Conservation (phyloP, 1,284 basidiomycete genomes). For the Vanrija pseudolonga region DNA sequence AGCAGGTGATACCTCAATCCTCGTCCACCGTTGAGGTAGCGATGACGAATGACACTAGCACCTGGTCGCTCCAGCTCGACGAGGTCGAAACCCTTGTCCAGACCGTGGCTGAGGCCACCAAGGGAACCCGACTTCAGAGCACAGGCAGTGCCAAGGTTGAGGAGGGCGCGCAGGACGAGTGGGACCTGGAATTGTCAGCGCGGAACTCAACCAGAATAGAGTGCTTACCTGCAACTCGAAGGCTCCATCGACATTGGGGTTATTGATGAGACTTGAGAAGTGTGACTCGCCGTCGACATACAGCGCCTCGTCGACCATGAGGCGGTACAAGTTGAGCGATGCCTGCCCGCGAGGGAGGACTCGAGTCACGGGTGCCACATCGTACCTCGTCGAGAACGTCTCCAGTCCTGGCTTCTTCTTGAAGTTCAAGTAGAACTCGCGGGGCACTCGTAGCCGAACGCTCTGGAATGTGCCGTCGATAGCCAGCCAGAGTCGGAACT, state of each 20-base stretch:
- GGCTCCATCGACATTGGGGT: constrained; percentile 91
- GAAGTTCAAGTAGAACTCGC: constrained; percentile 90
- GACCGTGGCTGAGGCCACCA: constrained; percentile 76
- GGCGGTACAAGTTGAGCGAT: constrained; percentile 74
- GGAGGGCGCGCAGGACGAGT: constrained; percentile 72
- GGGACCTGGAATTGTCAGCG: constrained; percentile 61
- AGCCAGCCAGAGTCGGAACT: constrained; percentile 85
- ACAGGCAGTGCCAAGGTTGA: constrained; percentile 82
- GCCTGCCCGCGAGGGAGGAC: constrained; percentile 77
- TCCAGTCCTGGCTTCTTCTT: constrained; percentile 61
- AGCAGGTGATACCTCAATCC: constrained; percentile 81
- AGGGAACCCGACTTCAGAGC: constrained; percentile 60
- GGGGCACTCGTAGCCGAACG: constrained; percentile 77
- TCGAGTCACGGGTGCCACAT: constrained; percentile 67
- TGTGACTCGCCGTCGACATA: constrained; percentile 83
- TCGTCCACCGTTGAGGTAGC: constrained; percentile 72
- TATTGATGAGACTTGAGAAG: constrained; percentile 87
- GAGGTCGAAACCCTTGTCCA: constrained; percentile 81
- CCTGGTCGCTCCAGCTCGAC: constrained; percentile 68
- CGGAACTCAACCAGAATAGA: neutral
- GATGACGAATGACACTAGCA: constrained; percentile 59
- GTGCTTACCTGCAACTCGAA: constrained; percentile 79
- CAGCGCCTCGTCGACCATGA: constrained; percentile 77
- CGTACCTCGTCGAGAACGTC: constrained; percentile 68
- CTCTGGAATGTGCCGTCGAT: constrained; percentile 75